Percentiles rank a stretch among this genome's conserved stretches.
Evolutionary conservation across 352 stramenopile species (phyloP).

Genomic region (Elongisporangium undulatum): DNA sequence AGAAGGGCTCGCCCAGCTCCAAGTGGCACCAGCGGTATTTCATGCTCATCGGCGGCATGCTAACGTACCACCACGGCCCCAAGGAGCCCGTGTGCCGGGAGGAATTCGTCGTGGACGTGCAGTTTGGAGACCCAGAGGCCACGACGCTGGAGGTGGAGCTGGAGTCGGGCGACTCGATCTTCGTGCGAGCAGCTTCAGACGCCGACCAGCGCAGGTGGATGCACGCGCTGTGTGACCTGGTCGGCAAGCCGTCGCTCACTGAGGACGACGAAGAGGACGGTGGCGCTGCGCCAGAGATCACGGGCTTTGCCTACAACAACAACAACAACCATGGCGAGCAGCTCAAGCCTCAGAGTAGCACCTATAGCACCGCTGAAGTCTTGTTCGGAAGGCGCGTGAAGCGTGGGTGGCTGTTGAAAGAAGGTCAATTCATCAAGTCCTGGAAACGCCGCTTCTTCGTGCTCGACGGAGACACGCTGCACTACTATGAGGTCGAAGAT

Average conservation of each 20-base stretch:
- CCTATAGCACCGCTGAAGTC: conserved; percentile 2
- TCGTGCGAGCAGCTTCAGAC: conserved; percentile 35
- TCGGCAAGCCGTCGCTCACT: conserved; percentile 20
- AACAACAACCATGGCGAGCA: neutral
- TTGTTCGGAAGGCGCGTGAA: conserved; percentile 15
- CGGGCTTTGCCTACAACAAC: conserved; percentile 5
- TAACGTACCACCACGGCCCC: conserved; percentile 59
- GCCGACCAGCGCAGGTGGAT: conserved; percentile 54
- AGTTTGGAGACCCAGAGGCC: conserved; percentile 25
- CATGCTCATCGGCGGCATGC: conserved; percentile 40
- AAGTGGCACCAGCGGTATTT: conserved; percentile 69
- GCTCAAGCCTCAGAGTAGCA: conserved; percentile 1
- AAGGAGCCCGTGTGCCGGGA: conserved; percentile 42
- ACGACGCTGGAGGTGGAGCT: conserved; percentile 46
- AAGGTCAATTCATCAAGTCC: conserved; percentile 33
- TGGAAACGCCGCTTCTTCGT: conserved; percentile 76
- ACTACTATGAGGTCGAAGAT: conserved; percentile 50
- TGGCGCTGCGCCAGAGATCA: neutral
- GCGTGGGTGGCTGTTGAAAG: conserved; percentile 59
- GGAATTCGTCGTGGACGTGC: conserved; percentile 45
- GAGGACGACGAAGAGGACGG: neutral
- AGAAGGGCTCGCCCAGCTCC: conserved; percentile 34
- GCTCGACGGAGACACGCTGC: conserved; percentile 37
- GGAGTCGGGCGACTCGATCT: conserved; percentile 43
- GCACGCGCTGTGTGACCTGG: conserved; percentile 33